Percentiles rank a stretch among this genome's conserved stretches.
phyloP scores from a whole-genome alignment of 2,329 filamentous ascomycete genomes.

The Penicillium sp. region DNA sequence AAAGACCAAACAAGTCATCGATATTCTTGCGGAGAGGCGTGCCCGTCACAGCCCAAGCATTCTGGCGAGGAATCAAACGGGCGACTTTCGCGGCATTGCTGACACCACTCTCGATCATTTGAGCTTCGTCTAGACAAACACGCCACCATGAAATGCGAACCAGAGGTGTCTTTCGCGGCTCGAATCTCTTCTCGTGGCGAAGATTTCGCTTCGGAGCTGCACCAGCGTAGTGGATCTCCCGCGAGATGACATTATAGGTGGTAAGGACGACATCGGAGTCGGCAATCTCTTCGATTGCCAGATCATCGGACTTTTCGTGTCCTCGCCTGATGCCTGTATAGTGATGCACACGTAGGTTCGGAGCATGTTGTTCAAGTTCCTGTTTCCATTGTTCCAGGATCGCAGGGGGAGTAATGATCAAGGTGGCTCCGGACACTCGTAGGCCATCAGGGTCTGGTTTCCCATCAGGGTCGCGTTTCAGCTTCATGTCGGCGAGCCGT shows the following conservation, averaged over 20 bases:
- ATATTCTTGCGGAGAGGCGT: conserved; percentile 81
- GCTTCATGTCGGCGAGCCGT: conserved; percentile 18
- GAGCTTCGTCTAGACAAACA: conserved; percentile 63
- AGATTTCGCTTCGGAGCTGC: conserved; percentile 67
- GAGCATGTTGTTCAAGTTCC: conserved; percentile 55
- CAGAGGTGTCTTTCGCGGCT: conserved; percentile 66
- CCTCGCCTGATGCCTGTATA: conserved; percentile 52
- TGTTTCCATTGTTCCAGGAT: conserved; percentile 61
- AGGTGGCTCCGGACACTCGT: conserved; percentile 49
- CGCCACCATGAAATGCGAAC: conserved; percentile 84
- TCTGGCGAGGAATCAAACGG: conserved; percentile 70
- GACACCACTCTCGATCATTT: conserved; percentile 89
- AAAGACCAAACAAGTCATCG: conserved; percentile 70
- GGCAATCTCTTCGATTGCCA: conserved; percentile 45
- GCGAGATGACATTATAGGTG: conserved; percentile 65
- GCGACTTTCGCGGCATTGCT: conserved; percentile 78
- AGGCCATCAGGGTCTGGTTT: conserved; percentile 23
- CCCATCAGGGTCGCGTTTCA: conserved; percentile 18
- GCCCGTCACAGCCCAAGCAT: conserved; percentile 88
- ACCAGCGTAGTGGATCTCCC: conserved; percentile 72
- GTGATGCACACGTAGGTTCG: conserved; percentile 51
- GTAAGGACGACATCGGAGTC: conserved; percentile 56
- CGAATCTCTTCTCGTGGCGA: conserved; percentile 58
- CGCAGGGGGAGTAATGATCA: conserved; percentile 59
- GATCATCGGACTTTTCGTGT: conserved; percentile 32